Conservation (phyloP, 441 rosid species). For the Erodium trifolium region DNA sequence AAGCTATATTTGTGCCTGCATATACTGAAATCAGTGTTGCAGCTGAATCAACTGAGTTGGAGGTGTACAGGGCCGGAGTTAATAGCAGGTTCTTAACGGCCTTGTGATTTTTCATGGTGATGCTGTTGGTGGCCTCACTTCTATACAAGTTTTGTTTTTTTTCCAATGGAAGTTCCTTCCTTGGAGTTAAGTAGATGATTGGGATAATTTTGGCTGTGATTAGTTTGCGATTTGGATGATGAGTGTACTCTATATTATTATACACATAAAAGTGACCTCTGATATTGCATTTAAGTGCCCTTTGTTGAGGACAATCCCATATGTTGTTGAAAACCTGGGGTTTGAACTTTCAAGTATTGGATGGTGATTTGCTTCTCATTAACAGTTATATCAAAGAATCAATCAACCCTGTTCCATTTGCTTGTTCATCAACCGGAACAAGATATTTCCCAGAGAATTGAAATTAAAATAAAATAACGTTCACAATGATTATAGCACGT, state of each 20-base stretch:
- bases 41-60: constrained; percentile 25
- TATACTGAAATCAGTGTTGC: constrained; percentile 26
- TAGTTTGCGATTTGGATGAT: not conserved
- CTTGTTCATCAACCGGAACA: no score
- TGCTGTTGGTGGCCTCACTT: not conserved
- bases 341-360: no score
- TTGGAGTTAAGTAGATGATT: not conserved
- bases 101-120: constrained; percentile 11
- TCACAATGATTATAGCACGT: no score
- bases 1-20: constrained; percentile 40
- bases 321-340: no score
- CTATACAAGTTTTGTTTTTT: not conserved
- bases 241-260: not conserved
- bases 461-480: no score
- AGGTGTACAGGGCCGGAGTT: constrained; percentile 40
- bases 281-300: no score
- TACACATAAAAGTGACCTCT: no score
- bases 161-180: not conserved
- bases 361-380: no score
- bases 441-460: no score
- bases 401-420: no score
- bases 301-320: no score
- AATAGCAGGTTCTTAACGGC: constrained; percentile 37
- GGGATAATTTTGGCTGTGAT: not conserved
- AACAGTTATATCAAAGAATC: no score